Base-by-base conservation (phyloP, 176 grass and related monocot genomes). In the Bromus sterilis region DNA sequence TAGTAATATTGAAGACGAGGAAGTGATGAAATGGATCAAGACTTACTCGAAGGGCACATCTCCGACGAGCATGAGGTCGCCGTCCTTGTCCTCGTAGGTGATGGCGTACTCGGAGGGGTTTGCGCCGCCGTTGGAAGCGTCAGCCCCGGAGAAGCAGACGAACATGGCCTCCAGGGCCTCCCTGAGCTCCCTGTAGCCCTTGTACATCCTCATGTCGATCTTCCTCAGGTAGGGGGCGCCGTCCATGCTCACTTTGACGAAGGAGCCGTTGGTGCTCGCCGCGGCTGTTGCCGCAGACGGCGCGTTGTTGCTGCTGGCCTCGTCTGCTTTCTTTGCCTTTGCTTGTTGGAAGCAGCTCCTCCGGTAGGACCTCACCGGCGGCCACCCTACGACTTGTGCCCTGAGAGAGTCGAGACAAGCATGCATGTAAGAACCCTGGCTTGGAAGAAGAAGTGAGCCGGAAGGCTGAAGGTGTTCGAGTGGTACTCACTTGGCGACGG, bases 191-290 rank as follows among this genome's bases (percentile, higher is more conserved):
- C 88, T 84, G 89, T 97, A 97, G 21, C 84, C 84, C 81, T 86
- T 86, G 84, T 88, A 97, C 74, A 86, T 84, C 53, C 56, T 86
- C 12, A 97, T 71, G 85, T 97, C 94, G 16, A 97, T 66, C 84
- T 97, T 97, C 53, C 94, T 83, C 48, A 97, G 80, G 72, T 92
- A 97, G 1, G 94, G 94, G 12, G 92, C 92, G 10, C 92, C 94
- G 62, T 97, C 94, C 94, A 97, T 97, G 87, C 94, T 94, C 56
- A 97, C 94, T 66, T 97, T 97, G 6, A 97, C 92, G 24, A 89
- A 87, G 0, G 86, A 84, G 20, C 73, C 21, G 9, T 30, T 30
- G 32, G 31, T 9, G 46, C 11, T 63, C 0, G 78, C 4, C 0
- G 82, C 11, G 0, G 46, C 74, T 0, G 48, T 13, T 0, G 70